Evolutionary conservation across 1,284 basidiomycete species (phyloP).

Genomic region (Polyporus tsugae): DNA sequence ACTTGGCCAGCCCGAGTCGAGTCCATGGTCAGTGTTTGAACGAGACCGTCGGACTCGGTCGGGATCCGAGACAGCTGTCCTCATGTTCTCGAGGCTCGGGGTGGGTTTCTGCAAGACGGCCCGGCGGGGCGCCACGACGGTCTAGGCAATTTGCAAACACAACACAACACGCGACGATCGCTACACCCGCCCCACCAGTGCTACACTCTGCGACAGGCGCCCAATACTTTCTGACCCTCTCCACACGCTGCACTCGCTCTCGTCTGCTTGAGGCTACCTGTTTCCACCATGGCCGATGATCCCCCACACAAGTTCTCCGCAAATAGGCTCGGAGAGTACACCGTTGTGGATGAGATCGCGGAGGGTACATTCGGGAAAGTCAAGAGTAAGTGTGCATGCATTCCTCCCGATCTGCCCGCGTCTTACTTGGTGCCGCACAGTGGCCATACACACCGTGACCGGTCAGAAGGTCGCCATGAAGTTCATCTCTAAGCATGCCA

Average conservation of each 20-base stretch:
- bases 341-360: slow-evolving; percentile 78
- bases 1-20: slow-evolving; percentile 14
- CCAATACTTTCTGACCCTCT: slow-evolving; percentile 14
- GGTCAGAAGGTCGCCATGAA: slow-evolving; percentile 98
- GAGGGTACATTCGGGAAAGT: slow-evolving; percentile 98
- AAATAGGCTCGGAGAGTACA: slow-evolving; percentile 82
- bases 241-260: slow-evolving; percentile 15
- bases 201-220: slow-evolving; percentile 13
- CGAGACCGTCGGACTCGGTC: slow-evolving; percentile 4
- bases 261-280: slow-evolving; percentile 7
- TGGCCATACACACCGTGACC: slow-evolving; percentile 94
- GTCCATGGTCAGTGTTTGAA: slow-evolving; percentile 20
- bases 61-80: neutral
- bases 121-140: neutral
- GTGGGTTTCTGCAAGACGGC: neutral
- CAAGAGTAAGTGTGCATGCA: slow-evolving; percentile 75
- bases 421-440: slow-evolving; percentile 52
- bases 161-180: neutral
- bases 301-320: slow-evolving; percentile 47
- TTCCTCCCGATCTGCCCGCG: slow-evolving; percentile 20
- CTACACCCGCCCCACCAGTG: slow-evolving; percentile 13
- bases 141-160: neutral
- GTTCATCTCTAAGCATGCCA: slow-evolving; percentile 95
- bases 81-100: neutral
- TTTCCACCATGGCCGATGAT: slow-evolving; percentile 36